These are phyloP conservation scores for Cyanophora paradoxa DNA, from an alignment of 78 protist genomes.

Conservation along the genomic window DNA sequence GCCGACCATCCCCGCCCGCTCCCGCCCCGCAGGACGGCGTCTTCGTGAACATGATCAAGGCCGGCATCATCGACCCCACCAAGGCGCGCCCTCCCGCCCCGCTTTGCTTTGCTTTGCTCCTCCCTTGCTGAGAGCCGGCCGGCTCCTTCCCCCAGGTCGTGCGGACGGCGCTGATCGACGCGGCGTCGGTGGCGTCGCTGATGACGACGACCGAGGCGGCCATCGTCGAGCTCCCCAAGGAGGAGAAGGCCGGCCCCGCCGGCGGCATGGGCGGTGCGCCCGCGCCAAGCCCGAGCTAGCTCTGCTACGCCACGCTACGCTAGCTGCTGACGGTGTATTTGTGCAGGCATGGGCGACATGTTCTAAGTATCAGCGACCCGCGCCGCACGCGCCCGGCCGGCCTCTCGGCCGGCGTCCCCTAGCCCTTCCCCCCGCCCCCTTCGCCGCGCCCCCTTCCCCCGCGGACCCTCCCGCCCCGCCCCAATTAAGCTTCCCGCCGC, in stretches of 20 bases:
- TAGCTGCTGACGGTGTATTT: no score
- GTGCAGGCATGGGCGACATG: no score
- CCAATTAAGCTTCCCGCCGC: no score
- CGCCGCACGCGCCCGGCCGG: no score
- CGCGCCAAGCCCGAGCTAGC: not conserved
- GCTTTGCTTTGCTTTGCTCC: not conserved
- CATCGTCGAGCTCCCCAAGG: slow-evolving; percentile 54
- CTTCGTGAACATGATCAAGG: slow-evolving; percentile 81
- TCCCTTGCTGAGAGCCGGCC: not conserved
- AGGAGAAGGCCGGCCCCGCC: not conserved
- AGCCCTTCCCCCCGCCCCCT: no score
- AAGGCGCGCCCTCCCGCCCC: slow-evolving; percentile 68
- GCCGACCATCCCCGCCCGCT: not conserved
- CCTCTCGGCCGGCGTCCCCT: no score
- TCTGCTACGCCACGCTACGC: no score
- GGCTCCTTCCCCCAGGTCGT: not conserved
- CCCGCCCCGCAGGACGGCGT: slow-evolving; percentile 29
- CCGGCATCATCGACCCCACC: slow-evolving; percentile 98
- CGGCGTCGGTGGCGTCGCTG: slow-evolving; percentile 84
- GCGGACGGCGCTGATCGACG: slow-evolving; percentile 53
- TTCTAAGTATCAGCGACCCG: no score
- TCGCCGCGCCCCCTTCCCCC: no score
- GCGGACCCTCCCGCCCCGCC: no score
- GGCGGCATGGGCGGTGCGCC: slow-evolving; percentile 30
- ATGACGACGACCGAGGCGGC: slow-evolving; percentile 88